A percentile compares a stretch with the other conserved stretches of the same genome.
These are phyloP conservation scores for Cladophialophora bantiana DNA, from an alignment of 2,329 filamentous ascomycete genomes.

Conservation along the genomic window DNA sequence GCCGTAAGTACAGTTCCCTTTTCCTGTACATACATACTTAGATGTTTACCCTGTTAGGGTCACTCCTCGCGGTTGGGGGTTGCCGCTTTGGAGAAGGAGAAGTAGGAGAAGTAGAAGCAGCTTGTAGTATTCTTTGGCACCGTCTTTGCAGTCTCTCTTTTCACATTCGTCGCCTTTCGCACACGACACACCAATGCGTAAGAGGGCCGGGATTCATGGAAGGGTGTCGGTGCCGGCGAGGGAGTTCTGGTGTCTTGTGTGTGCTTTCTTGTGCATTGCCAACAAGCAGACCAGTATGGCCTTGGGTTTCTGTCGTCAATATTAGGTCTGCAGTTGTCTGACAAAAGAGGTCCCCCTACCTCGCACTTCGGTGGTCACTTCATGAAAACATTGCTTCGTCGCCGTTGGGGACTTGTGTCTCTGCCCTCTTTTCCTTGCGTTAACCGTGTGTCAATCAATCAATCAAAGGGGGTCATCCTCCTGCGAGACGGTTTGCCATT, in stretches of 20 bases:
- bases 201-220: neutral
- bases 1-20: neutral
- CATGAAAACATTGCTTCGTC: too few species aligned
- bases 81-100: neutral
- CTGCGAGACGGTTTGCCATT: neutral
- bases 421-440: too few species aligned
- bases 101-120: neutral
- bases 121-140: neutral
- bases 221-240: neutral
- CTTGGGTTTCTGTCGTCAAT: too few species aligned
- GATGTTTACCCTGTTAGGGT: neutral
- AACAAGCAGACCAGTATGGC: too few species aligned
- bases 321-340: too few species aligned
- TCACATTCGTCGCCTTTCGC: neutral
- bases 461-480: too few species aligned
- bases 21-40: neutral
- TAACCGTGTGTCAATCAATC: too few species aligned
- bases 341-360: too few species aligned
- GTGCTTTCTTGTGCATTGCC: too few species aligned
- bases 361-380: too few species aligned
- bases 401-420: too few species aligned
- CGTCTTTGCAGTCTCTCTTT: neutral
- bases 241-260: neutral
- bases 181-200: neutral
- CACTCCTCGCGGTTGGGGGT: neutral